These are phyloP conservation scores for Penicillium macrosclerotiorum DNA, from an alignment of 495 filamentous ascomycete species.

Conservation along the genomic window DNA sequence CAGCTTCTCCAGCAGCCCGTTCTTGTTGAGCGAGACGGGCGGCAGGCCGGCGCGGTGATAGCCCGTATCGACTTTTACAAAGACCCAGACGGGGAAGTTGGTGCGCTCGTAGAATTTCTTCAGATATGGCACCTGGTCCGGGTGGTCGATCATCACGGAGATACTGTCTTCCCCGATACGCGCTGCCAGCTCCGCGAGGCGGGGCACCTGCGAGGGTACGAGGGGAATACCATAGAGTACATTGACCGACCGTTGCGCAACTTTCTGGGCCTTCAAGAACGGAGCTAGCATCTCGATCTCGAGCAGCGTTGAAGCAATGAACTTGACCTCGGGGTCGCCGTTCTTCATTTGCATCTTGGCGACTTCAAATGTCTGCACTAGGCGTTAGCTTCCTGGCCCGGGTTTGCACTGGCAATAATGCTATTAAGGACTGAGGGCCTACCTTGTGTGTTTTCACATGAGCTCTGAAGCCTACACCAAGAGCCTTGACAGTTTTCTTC, in stretches of 20 bases:
- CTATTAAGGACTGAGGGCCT: background rate
- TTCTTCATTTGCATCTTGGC: conserved; percentile 71
- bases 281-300: conserved; percentile 72
- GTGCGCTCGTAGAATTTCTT: conserved; percentile 33
- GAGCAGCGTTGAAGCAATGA: conserved; percentile 75
- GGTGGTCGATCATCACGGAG: conserved; percentile 72
- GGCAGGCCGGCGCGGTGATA: conserved; percentile 71
- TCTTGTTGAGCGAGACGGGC: conserved; percentile 49
- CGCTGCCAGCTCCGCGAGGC: conserved; percentile 52
- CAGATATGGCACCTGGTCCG: conserved; percentile 54
- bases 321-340: conserved; percentile 48
- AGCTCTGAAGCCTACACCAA: conserved; percentile 69
- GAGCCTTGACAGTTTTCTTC: conserved; percentile 57
- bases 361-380: conserved; percentile 63
- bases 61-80: conserved; percentile 78
- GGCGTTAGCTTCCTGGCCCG: background rate
- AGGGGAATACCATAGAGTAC: conserved; percentile 78
- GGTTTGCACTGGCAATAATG: background rate
- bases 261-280: conserved; percentile 57
- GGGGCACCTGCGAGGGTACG: conserved; percentile 56
- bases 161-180: conserved; percentile 53
- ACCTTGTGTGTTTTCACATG: conserved; percentile 92
- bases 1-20: conserved; percentile 49
- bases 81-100: conserved; percentile 51
- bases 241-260: conserved; percentile 51